phyloP scores from a whole-genome alignment of 495 filamentous ascomycete genomes.

The Xanthoparmelia taractica region DNA sequence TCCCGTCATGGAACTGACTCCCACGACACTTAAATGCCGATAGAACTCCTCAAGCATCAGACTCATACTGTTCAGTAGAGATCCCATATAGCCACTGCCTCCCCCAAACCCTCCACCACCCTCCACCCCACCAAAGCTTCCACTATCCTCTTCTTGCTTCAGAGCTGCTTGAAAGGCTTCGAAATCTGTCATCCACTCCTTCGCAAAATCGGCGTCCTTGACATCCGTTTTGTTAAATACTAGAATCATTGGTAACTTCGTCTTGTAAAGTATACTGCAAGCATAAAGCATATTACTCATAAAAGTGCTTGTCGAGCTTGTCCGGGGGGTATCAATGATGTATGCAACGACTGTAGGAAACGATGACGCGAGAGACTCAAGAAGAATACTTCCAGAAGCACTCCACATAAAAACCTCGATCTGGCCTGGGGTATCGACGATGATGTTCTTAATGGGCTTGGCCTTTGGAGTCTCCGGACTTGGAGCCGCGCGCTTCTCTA shows the following conservation, averaged over 20 bases:
- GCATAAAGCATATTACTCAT: slow-evolving; percentile 99
- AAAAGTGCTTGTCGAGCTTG: slow-evolving; percentile 86
- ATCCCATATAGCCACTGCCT: slow-evolving; percentile 96
- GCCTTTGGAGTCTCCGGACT: slow-evolving; percentile 51
- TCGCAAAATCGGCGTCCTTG: slow-evolving; percentile 80
- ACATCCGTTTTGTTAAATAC: slow-evolving; percentile 99
- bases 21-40: slow-evolving; percentile 80
- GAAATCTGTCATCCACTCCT: slow-evolving; percentile 99
- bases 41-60: slow-evolving; percentile 98
- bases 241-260: slow-evolving; percentile 92
- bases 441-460: slow-evolving; percentile 69
- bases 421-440: slow-evolving; percentile 93
- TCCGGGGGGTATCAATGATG: slow-evolving; percentile 91
- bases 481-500: slow-evolving; percentile 77
- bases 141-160: slow-evolving; percentile 65
- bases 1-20: slow-evolving; percentile 88
- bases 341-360: slow-evolving; percentile 97
- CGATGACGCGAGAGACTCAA: slow-evolving; percentile 81
- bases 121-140: slow-evolving; percentile 68
- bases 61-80: slow-evolving; percentile 92
- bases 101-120: slow-evolving; percentile 53
- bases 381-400: slow-evolving; percentile 84
- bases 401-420: slow-evolving; percentile 99
- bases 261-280: slow-evolving; percentile 97
- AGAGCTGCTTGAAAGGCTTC: slow-evolving; percentile 89